phyloP scores from a whole-genome alignment of 352 stramenopile genomes.

The Phytophthora tentaculata region DNA sequence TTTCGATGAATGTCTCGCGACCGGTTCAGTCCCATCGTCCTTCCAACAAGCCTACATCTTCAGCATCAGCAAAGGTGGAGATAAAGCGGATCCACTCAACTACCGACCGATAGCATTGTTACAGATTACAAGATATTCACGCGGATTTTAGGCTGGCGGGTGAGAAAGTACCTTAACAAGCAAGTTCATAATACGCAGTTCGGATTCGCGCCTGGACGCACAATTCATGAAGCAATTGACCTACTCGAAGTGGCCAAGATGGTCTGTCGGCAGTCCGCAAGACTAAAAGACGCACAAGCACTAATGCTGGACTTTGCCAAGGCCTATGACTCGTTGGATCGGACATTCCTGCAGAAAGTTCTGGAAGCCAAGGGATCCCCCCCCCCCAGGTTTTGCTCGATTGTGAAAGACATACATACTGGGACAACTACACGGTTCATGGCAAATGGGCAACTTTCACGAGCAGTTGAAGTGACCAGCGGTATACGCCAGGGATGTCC shows the following conservation, averaged over 20 bases:
- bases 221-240: neutral
- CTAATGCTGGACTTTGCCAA: constrained; percentile 17
- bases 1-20: neutral
- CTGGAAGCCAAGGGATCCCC: constrained; percentile 8
- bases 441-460: constrained; percentile 3
- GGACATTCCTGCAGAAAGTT: constrained; percentile 6
- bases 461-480: neutral
- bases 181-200: neutral
- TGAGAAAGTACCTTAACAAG: neutral
- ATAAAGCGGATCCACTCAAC: neutral
- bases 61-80: neutral
- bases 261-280: neutral
- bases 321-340: constrained; percentile 15
- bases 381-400: neutral
- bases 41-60: neutral
- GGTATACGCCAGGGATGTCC: too few relatives aligned
- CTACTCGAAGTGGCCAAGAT: constrained; percentile 2
- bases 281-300: neutral
- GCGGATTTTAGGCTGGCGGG: neutral
- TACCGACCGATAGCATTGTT: too few relatives aligned
- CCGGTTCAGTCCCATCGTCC: neutral
- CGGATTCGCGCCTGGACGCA: neutral
- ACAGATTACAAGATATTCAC: neutral
- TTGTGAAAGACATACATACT: neutral
- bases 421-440: constrained; percentile 6